These are phyloP conservation scores for Lactarius sanguifluus DNA, from an alignment of 768 basidiomycete genomes.

Conservation along the genomic window DNA sequence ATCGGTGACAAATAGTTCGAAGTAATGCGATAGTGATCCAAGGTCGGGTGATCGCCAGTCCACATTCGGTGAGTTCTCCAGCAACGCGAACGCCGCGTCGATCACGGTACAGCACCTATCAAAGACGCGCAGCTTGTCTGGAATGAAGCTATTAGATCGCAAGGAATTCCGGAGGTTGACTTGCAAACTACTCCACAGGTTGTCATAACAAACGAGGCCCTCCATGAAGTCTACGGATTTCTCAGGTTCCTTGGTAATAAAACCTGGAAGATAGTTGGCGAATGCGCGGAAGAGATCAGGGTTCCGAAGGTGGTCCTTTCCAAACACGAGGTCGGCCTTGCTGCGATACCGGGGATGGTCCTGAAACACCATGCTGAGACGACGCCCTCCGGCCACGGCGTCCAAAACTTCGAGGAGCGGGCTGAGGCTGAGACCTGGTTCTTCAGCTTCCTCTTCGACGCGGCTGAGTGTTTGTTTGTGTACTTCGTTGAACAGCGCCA, in stretches of 20 bases:
- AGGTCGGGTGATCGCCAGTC: constrained; percentile 21
- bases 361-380: neutral
- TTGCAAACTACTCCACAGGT: constrained; percentile 10
- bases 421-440: constrained; percentile 1
- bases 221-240: neutral
- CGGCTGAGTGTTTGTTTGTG: neutral
- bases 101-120: constrained; percentile 7
- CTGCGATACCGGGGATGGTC: neutral
- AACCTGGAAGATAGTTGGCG: constrained; percentile 6
- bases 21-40: neutral
- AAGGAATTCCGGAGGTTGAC: constrained; percentile 4
- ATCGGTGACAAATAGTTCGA: constrained; percentile 3
- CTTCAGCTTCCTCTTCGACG: neutral
- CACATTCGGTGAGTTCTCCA: constrained; percentile 1
- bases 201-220: neutral
- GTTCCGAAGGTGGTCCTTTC: constrained; percentile 14
- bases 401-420: neutral
- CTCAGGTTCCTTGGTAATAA: neutral
- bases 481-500: neutral
- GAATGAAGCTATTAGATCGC: neutral
- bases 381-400: neutral
- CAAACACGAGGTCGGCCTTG: constrained; percentile 5
- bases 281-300: constrained; percentile 8
- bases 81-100: neutral
- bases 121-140: constrained; percentile 1